Base-by-base conservation (phyloP, 805 yeast species). In the Metschnikowia reukaufii region DNA sequence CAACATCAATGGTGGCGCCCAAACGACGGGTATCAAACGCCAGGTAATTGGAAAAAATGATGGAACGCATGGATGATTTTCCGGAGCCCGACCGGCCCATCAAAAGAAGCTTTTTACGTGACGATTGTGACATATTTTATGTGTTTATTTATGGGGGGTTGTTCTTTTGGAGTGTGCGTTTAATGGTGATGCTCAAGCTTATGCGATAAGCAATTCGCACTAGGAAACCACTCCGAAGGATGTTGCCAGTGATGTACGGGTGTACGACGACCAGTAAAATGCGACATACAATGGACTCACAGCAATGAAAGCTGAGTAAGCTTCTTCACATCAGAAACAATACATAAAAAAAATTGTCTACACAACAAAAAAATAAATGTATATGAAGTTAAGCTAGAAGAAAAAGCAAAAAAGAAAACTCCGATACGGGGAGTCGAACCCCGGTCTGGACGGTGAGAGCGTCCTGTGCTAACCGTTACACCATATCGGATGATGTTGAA, bases 1-100 rank as follows among this genome's bases (percentile, higher is more conserved):
- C 99, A n/a, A 94, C 97, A 62, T 94, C 99, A 47, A 94, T 91
- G 0, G 99, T 94, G 9, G 99, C 98, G 1, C 98, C 98, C 12
- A 94, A 68, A 48, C 98, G 76, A 53, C 98, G 77, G 2, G 99
- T 94, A 63, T 94, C 99, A 62, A 92, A 88, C 0, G 99, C 99
- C 1, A 96, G 88, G 66, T 94, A 94, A 62, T 94, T 94, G 58
- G 95, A 84, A 66, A 94, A 94, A 55, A 94, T 94, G 51, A 94
- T 92, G 38, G 96, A 88, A 58, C 98, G 76, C 99, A 94, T 94
- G 1, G 97, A 90, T 2, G 97, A 89, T 65, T 94, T 94, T 1
- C 99, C 99, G 4, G 97, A 88, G 36, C 99, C 98, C 21, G 96
- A 85, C 37, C 98, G 85, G 69, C 98, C 97, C 87, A 82, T 68